Evolutionary conservation across 768 basidiomycete species (phyloP).

Genomic region (Boletus reticulatus): DNA sequence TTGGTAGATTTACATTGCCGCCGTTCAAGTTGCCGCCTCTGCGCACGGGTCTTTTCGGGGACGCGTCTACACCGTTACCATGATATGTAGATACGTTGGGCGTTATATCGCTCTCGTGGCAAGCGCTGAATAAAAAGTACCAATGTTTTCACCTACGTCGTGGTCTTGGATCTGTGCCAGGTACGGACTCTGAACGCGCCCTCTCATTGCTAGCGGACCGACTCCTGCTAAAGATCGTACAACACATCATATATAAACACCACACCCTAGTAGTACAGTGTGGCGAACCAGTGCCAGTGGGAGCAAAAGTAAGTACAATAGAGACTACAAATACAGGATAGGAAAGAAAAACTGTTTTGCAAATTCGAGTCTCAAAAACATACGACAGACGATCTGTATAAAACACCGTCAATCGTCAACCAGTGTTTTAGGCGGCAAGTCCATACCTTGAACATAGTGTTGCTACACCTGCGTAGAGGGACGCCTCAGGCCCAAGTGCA

Average conservation of each 20-base stretch:
- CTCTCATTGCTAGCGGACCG: no score
- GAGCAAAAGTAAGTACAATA: background rate
- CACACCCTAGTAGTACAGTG: no score
- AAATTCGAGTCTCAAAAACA: no score
- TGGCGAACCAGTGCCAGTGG: no score
- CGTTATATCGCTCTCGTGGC: background rate
- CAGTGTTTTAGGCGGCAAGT: no score
- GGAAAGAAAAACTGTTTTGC: background rate
- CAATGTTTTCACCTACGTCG: no score
- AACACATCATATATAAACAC: no score
- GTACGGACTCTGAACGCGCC: no score
- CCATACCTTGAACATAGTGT: background rate
- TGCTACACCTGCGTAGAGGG: background rate
- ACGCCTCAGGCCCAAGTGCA: conserved; percentile 12
- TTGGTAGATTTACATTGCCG: conserved; percentile 15
- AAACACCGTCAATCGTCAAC: no score
- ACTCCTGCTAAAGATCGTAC: no score
- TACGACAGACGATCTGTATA: no score
- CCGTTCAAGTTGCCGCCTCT: conserved; percentile 25
- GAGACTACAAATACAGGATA: background rate
- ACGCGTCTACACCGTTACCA: background rate
- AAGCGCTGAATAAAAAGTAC: background rate
- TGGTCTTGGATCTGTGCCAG: no score
- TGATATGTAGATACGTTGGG: background rate
- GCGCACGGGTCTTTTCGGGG: conserved; percentile 12